These are phyloP conservation scores for Colletotrichum sansevieriae DNA, from an alignment of 2,329 filamentous ascomycete species.

Conservation along the genomic window DNA sequence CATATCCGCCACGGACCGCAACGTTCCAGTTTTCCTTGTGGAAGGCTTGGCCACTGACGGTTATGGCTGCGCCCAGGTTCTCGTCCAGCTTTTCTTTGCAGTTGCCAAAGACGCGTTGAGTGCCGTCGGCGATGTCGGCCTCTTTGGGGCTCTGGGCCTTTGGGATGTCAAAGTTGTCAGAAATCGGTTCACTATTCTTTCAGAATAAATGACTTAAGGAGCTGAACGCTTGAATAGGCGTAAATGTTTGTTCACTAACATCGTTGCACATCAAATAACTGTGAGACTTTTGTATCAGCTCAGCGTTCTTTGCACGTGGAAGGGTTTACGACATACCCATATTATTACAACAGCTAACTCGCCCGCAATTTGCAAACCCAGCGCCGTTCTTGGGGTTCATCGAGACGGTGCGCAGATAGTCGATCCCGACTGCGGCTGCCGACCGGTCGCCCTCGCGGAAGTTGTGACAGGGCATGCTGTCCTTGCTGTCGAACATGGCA, in stretches of 20 bases:
- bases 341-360: slow-evolving; percentile 26
- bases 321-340: slow-evolving; percentile 15
- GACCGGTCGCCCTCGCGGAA: too few relatives aligned
- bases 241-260: background rate
- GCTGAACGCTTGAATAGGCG: too few relatives aligned
- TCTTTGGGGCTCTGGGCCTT: slow-evolving; percentile 19
- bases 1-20: slow-evolving; percentile 17
- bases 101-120: slow-evolving; percentile 15
- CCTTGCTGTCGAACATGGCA: too few relatives aligned
- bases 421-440: slow-evolving; percentile 16
- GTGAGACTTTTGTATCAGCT: background rate
- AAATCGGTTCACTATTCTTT: too few relatives aligned
- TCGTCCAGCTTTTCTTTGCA: slow-evolving; percentile 33
- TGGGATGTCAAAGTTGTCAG: background rate
- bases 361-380: slow-evolving; percentile 26
- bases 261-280: slow-evolving; percentile 36
- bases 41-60: slow-evolving; percentile 32
- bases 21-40: slow-evolving; percentile 31
- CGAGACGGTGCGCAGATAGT: slow-evolving; percentile 10
- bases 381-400: slow-evolving; percentile 29
- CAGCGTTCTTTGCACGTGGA: too few relatives aligned
- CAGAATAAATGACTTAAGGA: too few relatives aligned
- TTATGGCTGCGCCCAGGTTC: slow-evolving; percentile 24
- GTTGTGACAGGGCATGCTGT: too few relatives aligned
- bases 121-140: slow-evolving; percentile 32